Base-by-base conservation (phyloP, 805 yeast genomes). In the Metschnikowia cerradonensis region DNA sequence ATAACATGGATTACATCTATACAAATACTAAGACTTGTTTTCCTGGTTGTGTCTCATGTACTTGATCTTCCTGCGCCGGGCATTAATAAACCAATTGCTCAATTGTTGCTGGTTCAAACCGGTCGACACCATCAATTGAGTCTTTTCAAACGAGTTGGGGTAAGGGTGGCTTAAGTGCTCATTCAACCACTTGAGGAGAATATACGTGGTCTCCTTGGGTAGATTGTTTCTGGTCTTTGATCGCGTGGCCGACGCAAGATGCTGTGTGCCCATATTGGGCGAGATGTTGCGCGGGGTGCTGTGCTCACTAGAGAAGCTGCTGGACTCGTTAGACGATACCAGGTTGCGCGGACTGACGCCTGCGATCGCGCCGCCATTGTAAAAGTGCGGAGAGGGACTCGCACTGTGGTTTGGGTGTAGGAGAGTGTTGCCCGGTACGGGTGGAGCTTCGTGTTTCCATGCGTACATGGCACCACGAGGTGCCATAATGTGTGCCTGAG, bases 11-110 rank as follows among this genome's bases (percentile, higher is more conserved):
- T 26, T 26, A 26, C 10, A 26, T 40, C 34, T 40, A 40, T 40
- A 40, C 43, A 40, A 35, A 6, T 14, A n/a, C 20, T 35, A 17
- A 15, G 32, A 6, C 17, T 13, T 44, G 8, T 42, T 37, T 36
- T 37, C 36, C 52, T 56, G 60, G 50, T 67, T 70, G 54, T 78
- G 78, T 58, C 78, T 74, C 53, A 80, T 67, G 41, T 66, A 60
- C 62, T 77, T 79, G 47, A 88, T 78, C 62, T 86, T 82, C 58
- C 96, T 74, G 60, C 96, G 76, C 59, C 96, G 79, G 17, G 92
- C 95, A 64, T 88, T 88, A 62, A 88, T 89, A 61, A 88, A 88
- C 96, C 96, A 88, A 63, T 88, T 89, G 57, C 87, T 79, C 53
- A 88, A 76, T 67, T 88, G 96, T 53, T 86, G 89, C 66, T 85